Conservation (phyloP, 2,329 filamentous ascomycete species). For the Claviceps maximensis region DNA sequence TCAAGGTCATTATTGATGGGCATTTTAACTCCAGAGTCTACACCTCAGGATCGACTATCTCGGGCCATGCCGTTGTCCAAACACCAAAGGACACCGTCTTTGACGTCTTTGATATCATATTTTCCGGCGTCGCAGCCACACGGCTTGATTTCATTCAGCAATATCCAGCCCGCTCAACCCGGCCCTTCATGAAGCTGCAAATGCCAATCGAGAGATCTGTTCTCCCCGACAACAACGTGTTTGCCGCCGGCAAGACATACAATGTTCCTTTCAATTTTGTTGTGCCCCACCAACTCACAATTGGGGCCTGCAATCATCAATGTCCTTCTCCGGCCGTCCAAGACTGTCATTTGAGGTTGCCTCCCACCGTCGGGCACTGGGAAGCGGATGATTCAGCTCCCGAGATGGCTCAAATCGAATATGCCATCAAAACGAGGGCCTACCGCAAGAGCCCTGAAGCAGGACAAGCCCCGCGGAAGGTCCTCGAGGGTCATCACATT, state of each 20-base stretch:
- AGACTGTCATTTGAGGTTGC: conserved; percentile 39
- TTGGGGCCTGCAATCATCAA: conserved; percentile 41
- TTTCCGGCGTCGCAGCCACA: conserved; percentile 37
- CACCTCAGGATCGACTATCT: conserved; percentile 38
- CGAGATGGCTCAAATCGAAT: conserved; percentile 40
- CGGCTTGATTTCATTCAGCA: conserved; percentile 37
- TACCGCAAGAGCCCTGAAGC: conserved; percentile 12
- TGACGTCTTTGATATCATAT: conserved; percentile 37
- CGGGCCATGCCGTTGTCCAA: conserved; percentile 34
- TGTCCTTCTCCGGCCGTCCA: conserved; percentile 31
- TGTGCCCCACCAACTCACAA: conserved; percentile 42
- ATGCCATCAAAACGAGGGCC: conserved; percentile 35
- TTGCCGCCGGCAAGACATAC: conserved; percentile 35
- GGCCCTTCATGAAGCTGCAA: conserved; percentile 41
- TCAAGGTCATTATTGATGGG: conserved; percentile 37
- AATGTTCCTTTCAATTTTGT: conserved; percentile 46
- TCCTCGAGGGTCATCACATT: conserved; percentile 29
- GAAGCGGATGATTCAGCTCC: conserved; percentile 41
- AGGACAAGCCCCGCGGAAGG: conserved; percentile 11
- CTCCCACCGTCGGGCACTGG: conserved; percentile 40
- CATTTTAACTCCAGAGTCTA: conserved; percentile 44
- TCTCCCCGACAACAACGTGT: conserved; percentile 33
- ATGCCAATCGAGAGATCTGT: conserved; percentile 36
- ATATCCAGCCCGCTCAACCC: conserved; percentile 32
- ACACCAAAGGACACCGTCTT: conserved; percentile 33